Evolutionary conservation across 1,139 yeast genomes (phyloP).

Genomic region (Nadsonia starkeyi-henricii): DNA sequence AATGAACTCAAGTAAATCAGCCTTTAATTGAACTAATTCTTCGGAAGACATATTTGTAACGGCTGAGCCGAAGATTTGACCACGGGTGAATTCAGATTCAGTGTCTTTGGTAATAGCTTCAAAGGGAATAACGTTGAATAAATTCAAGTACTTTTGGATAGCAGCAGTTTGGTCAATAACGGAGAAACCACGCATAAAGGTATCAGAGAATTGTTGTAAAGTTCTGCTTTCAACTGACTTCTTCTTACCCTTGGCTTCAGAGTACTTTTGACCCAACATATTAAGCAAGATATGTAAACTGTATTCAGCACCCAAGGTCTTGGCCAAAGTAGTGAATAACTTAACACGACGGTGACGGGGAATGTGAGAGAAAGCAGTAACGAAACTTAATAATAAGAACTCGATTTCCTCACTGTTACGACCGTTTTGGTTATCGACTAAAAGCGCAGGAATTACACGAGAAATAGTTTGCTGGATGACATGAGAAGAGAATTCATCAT

Average conservation of each 20-base stretch:
- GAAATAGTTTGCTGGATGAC: conserved; percentile 88
- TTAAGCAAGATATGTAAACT: conserved; percentile 64
- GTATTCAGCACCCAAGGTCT: conserved; percentile 53
- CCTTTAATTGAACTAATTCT: conserved; percentile 38
- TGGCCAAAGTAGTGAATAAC: conserved; percentile 63
- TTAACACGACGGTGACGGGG: conserved; percentile 93
- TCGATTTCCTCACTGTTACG: conserved; percentile 59
- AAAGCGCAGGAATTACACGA: conserved; percentile 82
- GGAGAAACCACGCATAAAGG: conserved; percentile 53
- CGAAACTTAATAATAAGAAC: conserved; percentile 74
- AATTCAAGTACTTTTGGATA: conserved; percentile 37
- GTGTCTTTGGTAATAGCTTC: conserved; percentile 26
- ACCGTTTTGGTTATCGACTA: conserved; percentile 22
- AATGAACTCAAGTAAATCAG: conserved; percentile 36
- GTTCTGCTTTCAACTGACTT: conserved; percentile 53
- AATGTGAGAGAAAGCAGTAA: conserved; percentile 85
- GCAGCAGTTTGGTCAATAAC: conserved; percentile 59
- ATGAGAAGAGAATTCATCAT: conserved; percentile 84
- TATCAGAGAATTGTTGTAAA: conserved; percentile 54
- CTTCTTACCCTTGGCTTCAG: conserved; percentile 37
- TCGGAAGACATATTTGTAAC: conserved; percentile 36
- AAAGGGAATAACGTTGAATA: conserved; percentile 16
- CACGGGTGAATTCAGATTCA: conserved; percentile 27
- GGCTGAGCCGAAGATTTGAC: conserved; percentile 53
- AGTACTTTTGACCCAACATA: conserved; percentile 67